Evolutionary conservation across 1,139 yeast genomes (phyloP), one percentile per base, ranked within the genome.

Genomic region (Saccharomyces hybrid): DNA sequence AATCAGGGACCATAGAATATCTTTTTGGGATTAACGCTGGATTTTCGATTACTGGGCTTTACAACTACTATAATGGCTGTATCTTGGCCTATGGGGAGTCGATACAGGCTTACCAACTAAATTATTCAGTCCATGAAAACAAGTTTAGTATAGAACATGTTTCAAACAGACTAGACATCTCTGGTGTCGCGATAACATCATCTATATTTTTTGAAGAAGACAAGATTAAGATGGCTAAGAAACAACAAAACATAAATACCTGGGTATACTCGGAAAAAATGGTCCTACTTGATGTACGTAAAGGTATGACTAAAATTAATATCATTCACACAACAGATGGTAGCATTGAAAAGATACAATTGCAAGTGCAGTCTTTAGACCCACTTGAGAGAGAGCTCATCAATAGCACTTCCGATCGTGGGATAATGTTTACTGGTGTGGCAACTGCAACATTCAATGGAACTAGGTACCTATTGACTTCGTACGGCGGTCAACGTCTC

Each of bases 71-170:
- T 25, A 52, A 56, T 25, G 54, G 60, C 25, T 48, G 51, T 4
- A 53, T 67, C 41, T 41, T 66, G 16, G 64, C 56, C 1, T 53
- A 55, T 32, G 70, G 70, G 1, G 66, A 63, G 11, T 38, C 41
- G 11, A 20, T 64, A 2, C 61, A 64, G 42, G 53, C 62, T 4
- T 62, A 55, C 49, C 56, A 59, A 47, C 48, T 67, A n/a, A 61
- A 58, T 25, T 67, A 65, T 53, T 58, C 60, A 16, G 62, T 64
- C 4, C 63, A 65, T 48, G 67, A 64, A 31, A 59, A 65, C 46
- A 50, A 59, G 2, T 67, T 67, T 48, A 56, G 49, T 6, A 52
- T 67, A 1, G 46, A 42, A n/a, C 16, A 46, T 7, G 47, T 53
- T 2, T 64, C 68, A 7, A 59, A 59, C 46, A 38, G 49, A 4